These are phyloP conservation scores for Termitomyces sp. DNA, from an alignment of 768 basidiomycete genomes.

Conservation along the genomic window DNA sequence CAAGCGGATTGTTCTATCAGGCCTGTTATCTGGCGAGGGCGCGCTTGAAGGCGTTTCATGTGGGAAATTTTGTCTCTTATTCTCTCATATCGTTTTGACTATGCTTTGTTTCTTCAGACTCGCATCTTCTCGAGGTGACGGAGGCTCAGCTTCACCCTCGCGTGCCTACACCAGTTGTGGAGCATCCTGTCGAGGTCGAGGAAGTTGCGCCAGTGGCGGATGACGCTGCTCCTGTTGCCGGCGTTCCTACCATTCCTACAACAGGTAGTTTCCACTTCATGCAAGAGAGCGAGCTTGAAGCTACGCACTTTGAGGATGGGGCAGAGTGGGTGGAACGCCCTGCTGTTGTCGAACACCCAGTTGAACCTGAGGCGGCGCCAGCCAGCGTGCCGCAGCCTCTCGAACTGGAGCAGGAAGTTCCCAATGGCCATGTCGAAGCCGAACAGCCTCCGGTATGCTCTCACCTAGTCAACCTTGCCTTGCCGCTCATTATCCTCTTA, in stretches of 20 bases:
- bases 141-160: conserved; percentile 46
- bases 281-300: conserved; percentile 75
- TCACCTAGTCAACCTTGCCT: background rate
- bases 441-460: conserved; percentile 10
- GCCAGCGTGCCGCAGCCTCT: conserved; percentile 10
- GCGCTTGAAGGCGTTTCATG: conserved; percentile 61
- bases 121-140: conserved; percentile 55
- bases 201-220: conserved; percentile 17
- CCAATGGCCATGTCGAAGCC: conserved; percentile 15
- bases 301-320: conserved; percentile 42
- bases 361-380: conserved; percentile 17
- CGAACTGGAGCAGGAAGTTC: conserved; percentile 10
- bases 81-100: conserved; percentile 3
- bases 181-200: conserved; percentile 17
- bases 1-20: conserved; percentile 47
- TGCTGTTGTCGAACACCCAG: conserved; percentile 28
- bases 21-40: conserved; percentile 53
- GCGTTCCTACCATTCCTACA: conserved; percentile 33
- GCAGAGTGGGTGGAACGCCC: conserved; percentile 54
- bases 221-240: conserved; percentile 26
- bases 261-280: conserved; percentile 73
- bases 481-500: background rate
- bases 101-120: conserved; percentile 35
- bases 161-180: conserved; percentile 33
- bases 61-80: conserved; percentile 28